Conservation (phyloP, 208 protist species). For the Giardia duodenalis region DNA sequence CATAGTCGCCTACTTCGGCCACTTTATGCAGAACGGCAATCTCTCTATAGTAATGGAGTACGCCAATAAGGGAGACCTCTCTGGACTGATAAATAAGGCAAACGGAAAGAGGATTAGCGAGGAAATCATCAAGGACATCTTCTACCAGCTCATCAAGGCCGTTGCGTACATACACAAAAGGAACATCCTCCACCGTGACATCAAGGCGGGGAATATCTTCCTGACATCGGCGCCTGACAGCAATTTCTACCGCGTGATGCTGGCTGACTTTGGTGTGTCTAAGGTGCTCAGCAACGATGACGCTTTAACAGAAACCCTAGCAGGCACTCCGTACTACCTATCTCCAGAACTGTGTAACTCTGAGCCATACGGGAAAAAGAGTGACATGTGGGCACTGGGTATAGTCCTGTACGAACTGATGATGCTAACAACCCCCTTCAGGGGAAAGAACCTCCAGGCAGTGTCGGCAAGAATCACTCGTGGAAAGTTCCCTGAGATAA, state of each 20-base stretch:
- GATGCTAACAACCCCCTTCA: slow-evolving; percentile 61
- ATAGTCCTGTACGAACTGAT: slow-evolving; percentile 45
- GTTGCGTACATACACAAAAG: slow-evolving; percentile 51
- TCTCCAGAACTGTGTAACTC: slow-evolving; percentile 71
- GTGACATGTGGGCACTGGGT: slow-evolving; percentile 25
- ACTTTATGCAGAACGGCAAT: not conserved
- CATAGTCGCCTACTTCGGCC: slow-evolving; percentile 35
- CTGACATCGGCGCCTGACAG: not conserved
- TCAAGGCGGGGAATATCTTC: slow-evolving; percentile 54
- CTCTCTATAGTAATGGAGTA: slow-evolving; percentile 41
- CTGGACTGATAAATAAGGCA: not conserved
- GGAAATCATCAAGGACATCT: slow-evolving; percentile 46
- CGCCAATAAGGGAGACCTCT: slow-evolving; percentile 35
- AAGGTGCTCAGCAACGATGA: slow-evolving; percentile 25
- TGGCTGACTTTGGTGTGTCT: slow-evolving; percentile 41
- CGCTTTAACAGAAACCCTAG: slow-evolving; percentile 36
- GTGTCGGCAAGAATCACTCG: slow-evolving; percentile 70
- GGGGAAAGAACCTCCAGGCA: slow-evolving; percentile 69
- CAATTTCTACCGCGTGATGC: slow-evolving; percentile 19
- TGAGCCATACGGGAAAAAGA: slow-evolving; percentile 64
- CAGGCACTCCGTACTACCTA: slow-evolving; percentile 63
- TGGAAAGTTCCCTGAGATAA: slow-evolving; percentile 59
- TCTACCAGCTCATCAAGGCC: slow-evolving; percentile 49
- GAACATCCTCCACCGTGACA: slow-evolving; percentile 55
- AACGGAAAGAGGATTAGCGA: slow-evolving; percentile 42